Conservation (phyloP, 352 stramenopile species). For the Phytophthora meadii region DNA sequence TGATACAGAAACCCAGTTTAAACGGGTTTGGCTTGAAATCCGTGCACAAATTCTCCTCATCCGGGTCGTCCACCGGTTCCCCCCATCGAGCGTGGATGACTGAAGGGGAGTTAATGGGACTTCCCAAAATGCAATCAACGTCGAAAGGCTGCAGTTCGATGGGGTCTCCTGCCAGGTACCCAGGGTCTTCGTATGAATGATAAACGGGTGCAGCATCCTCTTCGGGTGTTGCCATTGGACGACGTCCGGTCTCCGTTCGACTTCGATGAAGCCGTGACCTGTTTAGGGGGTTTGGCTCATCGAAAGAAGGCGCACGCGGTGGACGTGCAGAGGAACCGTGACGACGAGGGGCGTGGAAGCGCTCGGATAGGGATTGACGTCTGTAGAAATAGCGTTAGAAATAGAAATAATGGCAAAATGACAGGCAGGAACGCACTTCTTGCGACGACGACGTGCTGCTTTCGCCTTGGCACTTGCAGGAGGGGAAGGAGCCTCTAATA, state of each 20-base stretch:
- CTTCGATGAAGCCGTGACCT: conserved; percentile 39
- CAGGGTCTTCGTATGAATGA: conserved; percentile 82
- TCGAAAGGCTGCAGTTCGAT: conserved; percentile 79
- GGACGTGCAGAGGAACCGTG: conserved; percentile 9
- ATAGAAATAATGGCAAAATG: conserved; percentile 9
- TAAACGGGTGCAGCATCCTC: conserved; percentile 60
- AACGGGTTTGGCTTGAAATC: conserved; percentile 88
- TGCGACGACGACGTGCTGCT: conserved; percentile 45
- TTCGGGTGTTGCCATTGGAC: conserved; percentile 23
- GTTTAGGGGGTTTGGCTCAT: conserved; percentile 33
- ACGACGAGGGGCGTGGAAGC: conserved; percentile 33
- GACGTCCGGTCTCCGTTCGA: conserved; percentile 37
- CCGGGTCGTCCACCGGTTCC: conserved; percentile 81
- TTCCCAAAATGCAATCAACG: conserved; percentile 80
- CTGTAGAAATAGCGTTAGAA: conserved; percentile 26
- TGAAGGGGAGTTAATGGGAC: conserved; percentile 72
- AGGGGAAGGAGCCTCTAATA: conserved; percentile 78
- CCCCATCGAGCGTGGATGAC: conserved; percentile 89
- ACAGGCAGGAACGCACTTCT: conserved; percentile 52
- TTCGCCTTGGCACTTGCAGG: conserved; percentile 19
- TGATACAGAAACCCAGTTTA: conserved; percentile 89
- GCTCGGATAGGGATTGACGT: conserved; percentile 43
- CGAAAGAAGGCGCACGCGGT: conserved; percentile 26
- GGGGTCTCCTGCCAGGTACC: conserved; percentile 58
- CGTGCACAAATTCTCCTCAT: conserved; percentile 81